Percentiles rank a stretch among this genome's conserved stretches.
These are phyloP conservation scores for Suillus tomentosus DNA, from an alignment of 768 basidiomycete species.

Conservation along the genomic window DNA sequence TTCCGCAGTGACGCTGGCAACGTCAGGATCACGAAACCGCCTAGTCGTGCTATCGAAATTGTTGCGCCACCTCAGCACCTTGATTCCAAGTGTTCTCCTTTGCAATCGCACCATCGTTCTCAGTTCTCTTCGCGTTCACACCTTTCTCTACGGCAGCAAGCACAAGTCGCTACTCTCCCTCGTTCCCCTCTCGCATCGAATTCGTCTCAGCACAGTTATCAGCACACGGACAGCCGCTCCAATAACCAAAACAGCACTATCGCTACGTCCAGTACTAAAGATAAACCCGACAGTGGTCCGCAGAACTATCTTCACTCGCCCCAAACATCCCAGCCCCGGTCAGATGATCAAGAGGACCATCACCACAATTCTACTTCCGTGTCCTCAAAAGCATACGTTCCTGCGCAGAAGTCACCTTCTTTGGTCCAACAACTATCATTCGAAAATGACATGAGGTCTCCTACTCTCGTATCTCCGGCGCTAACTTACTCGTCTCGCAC, in stretches of 20 bases:
- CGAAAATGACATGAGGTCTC: slow-evolving; percentile 42
- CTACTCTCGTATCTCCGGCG: slow-evolving; percentile 64
- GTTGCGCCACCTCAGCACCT: slow-evolving; percentile 26
- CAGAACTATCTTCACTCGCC: slow-evolving; percentile 28
- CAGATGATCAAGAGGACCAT: slow-evolving; percentile 8
- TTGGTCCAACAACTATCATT: slow-evolving; percentile 19
- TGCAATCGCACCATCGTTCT: slow-evolving; percentile 8
- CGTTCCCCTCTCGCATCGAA: slow-evolving; percentile 8
- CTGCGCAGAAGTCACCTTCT: slow-evolving; percentile 18
- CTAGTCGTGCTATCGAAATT: slow-evolving; percentile 33
- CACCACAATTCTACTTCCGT: slow-evolving; percentile 14
- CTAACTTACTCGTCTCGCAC: slow-evolving; percentile 68
- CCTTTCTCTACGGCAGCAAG: slow-evolving; percentile 7
- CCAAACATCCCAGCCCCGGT: slow-evolving; percentile 15
- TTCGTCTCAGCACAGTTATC: slow-evolving; percentile 16
- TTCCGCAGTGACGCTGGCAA: slow-evolving; percentile 4
- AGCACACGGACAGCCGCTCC: slow-evolving; percentile 24
- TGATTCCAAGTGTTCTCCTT: slow-evolving; percentile 5
- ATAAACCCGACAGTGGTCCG: slow-evolving; percentile 13
- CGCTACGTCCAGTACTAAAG: slow-evolving; percentile 21
- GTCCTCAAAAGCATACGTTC: slow-evolving; percentile 16
- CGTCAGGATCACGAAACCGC: slow-evolving; percentile 23
- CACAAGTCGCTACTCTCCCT: slow-evolving; percentile 10
- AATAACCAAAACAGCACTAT: slow-evolving; percentile 29
- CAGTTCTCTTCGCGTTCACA: slow-evolving; percentile 9